Base-by-base conservation (phyloP, 768 basidiomycete genomes). In the Pleurotus sapidus region DNA sequence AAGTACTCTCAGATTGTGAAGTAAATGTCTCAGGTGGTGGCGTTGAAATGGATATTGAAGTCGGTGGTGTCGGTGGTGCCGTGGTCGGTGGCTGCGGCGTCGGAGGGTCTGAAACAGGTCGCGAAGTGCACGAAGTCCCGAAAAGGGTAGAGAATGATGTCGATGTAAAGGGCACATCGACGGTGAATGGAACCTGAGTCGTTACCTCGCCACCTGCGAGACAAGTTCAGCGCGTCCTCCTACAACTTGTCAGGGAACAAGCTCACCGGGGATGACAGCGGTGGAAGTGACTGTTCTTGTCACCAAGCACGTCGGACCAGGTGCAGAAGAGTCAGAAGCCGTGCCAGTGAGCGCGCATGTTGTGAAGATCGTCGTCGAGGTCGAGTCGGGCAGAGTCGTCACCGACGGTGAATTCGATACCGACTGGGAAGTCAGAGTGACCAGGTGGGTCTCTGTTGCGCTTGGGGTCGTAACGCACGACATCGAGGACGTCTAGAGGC, bases 141-240 rank as follows among this genome's bases (percentile, higher is more conserved):
- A 74, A 81, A 38, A 81, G 63, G 5, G 82, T 83, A 34, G 67
- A 60, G 3, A 70, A 70, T 6, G 70, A 67, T 6, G 72, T 63
- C 23, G 62, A 55, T 11, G 65, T 72, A 34, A 76, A 59, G 2
- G 68, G 61, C 30, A 77, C 66, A 4, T 70, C 67, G 7, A 76
- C 46, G 40, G 76, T 70, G 30, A 82, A 60, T 7, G 80, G 78
- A 14, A 49, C 51, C 6, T 54, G 30, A n/a, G 39, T 42, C 4
- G 39, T 54, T 7, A 42, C 38, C 8, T 12, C 18, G 15, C 38
- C 47, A 27, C 54, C 58, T 59, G 48, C 15, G 39, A 38, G 15
- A 24, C 17, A 24, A n/a, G 42, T 24, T 30, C 9, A 40, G 20
- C 42, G 47, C 5, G 5, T 18, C 30, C 30, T 34, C 30, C 30